phyloP scores from a whole-genome alignment of 371 early-diverging fungal genomes.

The Chytridium lagenaria region DNA sequence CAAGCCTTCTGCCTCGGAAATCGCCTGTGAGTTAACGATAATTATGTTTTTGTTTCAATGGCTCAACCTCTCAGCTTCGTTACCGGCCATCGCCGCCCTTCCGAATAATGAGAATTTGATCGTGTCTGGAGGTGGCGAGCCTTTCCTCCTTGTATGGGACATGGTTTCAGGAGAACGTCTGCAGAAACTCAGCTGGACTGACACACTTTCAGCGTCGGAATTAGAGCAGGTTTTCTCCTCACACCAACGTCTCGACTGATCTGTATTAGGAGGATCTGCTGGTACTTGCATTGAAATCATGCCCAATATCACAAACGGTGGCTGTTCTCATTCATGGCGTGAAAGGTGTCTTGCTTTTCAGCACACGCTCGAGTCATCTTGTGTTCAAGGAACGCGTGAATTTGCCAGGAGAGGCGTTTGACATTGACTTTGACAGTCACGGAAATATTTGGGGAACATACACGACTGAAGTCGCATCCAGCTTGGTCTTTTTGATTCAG shows the following conservation, averaged over 20 bases:
- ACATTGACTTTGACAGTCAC: constrained; percentile 19
- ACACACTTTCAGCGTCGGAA: background rate
- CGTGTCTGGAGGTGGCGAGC: constrained; percentile 90
- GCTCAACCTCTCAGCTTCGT: constrained; percentile 64
- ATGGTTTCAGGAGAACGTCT: constrained; percentile 30
- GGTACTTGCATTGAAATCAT: constrained; percentile 25
- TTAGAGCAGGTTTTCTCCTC: background rate
- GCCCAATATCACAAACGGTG: constrained; percentile 1
- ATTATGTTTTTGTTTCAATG: constrained; percentile 1
- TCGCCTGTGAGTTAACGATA: constrained; percentile 41
- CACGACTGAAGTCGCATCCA: constrained; percentile 10
- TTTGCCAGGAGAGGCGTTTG: constrained; percentile 12
- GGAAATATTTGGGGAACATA: constrained; percentile 10
- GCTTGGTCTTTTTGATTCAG: constrained; percentile 1
- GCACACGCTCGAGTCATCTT: background rate
- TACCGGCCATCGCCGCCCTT: constrained; percentile 60
- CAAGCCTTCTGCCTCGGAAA: constrained; percentile 92
- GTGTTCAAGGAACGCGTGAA: constrained; percentile 6
- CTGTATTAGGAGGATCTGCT: background rate
- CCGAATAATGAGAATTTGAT: constrained; percentile 62
- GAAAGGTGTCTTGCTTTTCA: constrained; percentile 25
- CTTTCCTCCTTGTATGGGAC: constrained; percentile 80
- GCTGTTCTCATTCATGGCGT: constrained; percentile 21
- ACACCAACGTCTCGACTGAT: background rate
- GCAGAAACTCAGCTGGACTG: constrained; percentile 20